Evolutionary conservation across 805 yeast species (phyloP).

Genomic region (Lachancea quebecensis): DNA sequence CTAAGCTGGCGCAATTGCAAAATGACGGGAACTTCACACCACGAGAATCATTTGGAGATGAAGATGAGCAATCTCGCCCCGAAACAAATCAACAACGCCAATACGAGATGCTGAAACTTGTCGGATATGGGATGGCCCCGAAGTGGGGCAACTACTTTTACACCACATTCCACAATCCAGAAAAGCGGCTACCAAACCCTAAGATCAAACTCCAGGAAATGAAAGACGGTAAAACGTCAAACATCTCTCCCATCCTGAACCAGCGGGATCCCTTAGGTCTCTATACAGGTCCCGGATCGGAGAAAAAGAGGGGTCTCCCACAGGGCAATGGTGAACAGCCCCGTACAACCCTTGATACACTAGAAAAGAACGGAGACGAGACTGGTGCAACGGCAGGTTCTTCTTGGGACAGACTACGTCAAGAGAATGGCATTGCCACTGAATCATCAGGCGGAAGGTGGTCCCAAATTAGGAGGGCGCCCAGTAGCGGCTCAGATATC

Average conservation of each 20-base stretch:
- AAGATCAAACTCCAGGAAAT: conserved; percentile 31
- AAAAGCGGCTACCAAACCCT: conserved; percentile 51
- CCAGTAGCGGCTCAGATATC: background rate
- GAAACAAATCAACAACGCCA: conserved; percentile 21
- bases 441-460: background rate
- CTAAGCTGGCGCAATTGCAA: conserved; percentile 24
- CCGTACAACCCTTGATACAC: background rate
- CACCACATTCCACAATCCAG: conserved; percentile 45
- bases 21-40: conserved; percentile 24
- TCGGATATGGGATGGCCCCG: conserved; percentile 31
- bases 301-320: conserved; percentile 16
- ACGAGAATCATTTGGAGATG: conserved; percentile 4
- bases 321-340: conserved; percentile 1
- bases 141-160: conserved; percentile 49
- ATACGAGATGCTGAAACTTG: conserved; percentile 29
- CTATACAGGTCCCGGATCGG: conserved; percentile 28
- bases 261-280: conserved; percentile 36
- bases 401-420: conserved; percentile 36
- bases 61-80: conserved; percentile 2
- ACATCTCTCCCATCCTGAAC: conserved; percentile 22
- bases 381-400: conserved; percentile 12
- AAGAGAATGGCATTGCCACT: conserved; percentile 18
- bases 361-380: conserved; percentile 3
- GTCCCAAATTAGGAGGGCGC: conserved; percentile 2
- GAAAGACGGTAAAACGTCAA: conserved; percentile 12